phyloP scores from a whole-genome alignment of 352 stramenopile genomes.

The Plasmopara halstedii region DNA sequence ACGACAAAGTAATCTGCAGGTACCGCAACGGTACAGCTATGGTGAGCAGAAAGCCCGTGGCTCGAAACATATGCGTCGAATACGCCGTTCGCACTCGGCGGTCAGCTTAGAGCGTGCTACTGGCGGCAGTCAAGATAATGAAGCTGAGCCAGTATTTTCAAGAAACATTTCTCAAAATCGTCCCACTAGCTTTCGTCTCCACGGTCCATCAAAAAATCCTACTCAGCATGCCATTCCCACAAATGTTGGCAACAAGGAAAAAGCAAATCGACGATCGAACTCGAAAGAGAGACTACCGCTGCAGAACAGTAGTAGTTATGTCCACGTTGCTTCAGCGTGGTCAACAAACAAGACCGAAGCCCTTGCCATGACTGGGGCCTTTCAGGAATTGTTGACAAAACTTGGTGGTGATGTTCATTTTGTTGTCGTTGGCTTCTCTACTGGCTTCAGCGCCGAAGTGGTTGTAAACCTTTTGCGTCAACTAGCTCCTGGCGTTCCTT shows the following conservation, averaged over 20 bases:
- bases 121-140: conserved; percentile 9
- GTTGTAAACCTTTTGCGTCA: conserved; percentile 69
- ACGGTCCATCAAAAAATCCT: conserved; percentile 15
- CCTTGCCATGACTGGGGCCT: conserved; percentile 65
- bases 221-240: conserved; percentile 15
- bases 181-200: conserved; percentile 10
- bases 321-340: conserved; percentile 65
- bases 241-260: conserved; percentile 28
- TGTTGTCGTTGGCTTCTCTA: conserved; percentile 80
- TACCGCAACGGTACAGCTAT: conserved; percentile 28
- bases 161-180: conserved; percentile 14
- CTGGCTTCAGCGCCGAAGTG: conserved; percentile 65
- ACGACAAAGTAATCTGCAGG: conserved; percentile 23
- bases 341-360: conserved; percentile 65
- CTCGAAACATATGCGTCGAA: conserved; percentile 32
- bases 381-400: conserved; percentile 74
- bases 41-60: conserved; percentile 20
- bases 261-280: conserved; percentile 32
- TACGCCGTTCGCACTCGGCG: conserved; percentile 40
- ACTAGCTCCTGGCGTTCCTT: conserved; percentile 68
- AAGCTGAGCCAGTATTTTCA: conserved; percentile 3
- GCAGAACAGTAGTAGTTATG: conserved; percentile 48
- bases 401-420: conserved; percentile 76
- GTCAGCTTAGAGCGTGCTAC: conserved; percentile 29
- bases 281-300: conserved; percentile 45